Conservation (phyloP, 2,329 filamentous ascomycete genomes). For the Fusarium sp. region DNA sequence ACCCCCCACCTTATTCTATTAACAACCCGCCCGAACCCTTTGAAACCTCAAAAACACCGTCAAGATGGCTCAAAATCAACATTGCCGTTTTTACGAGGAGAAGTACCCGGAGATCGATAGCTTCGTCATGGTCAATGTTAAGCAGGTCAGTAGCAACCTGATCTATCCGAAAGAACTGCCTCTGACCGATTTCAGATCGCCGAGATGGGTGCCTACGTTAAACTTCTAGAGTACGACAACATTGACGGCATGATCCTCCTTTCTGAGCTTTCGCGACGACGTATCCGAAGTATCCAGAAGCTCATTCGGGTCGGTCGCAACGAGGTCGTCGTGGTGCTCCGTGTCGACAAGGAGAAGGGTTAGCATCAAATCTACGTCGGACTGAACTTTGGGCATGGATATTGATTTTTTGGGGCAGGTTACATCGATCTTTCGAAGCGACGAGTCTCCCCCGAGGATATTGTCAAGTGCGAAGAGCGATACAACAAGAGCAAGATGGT, state of each 20-base stretch:
- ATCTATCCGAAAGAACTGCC: slow-evolving; percentile 10
- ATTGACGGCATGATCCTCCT: slow-evolving; percentile 99
- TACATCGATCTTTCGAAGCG: slow-evolving; percentile 99
- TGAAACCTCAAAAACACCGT: slow-evolving; percentile 52
- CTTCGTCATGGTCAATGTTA: slow-evolving; percentile 99
- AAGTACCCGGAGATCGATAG: slow-evolving; percentile 95
- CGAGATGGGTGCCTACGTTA: slow-evolving; percentile 99
- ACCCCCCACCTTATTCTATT: slow-evolving; percentile 43
- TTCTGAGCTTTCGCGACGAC: slow-evolving; percentile 94
- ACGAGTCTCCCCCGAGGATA: slow-evolving; percentile 95
- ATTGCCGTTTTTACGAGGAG: slow-evolving; percentile 97
- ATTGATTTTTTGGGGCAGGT: slow-evolving; percentile 50
- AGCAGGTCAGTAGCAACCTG: slow-evolving; percentile 72
- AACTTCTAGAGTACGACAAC: slow-evolving; percentile 99
- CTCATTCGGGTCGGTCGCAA: slow-evolving; percentile 97
- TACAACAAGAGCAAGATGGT: slow-evolving; percentile 99
- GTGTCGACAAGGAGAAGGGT: slow-evolving; percentile 99
- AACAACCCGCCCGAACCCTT: slow-evolving; percentile 36
- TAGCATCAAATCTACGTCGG: slow-evolving; percentile 39
- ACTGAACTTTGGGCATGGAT: slow-evolving; percentile 31
- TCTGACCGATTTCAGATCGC: slow-evolving; percentile 72
- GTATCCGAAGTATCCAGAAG: slow-evolving; percentile 99
- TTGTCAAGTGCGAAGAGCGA: slow-evolving; percentile 97
- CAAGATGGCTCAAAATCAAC: slow-evolving; percentile 87
- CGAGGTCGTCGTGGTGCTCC: slow-evolving; percentile 96